phyloP scores from a whole-genome alignment of 306 rosid genomes.

The Abrus pulchellus region DNA sequence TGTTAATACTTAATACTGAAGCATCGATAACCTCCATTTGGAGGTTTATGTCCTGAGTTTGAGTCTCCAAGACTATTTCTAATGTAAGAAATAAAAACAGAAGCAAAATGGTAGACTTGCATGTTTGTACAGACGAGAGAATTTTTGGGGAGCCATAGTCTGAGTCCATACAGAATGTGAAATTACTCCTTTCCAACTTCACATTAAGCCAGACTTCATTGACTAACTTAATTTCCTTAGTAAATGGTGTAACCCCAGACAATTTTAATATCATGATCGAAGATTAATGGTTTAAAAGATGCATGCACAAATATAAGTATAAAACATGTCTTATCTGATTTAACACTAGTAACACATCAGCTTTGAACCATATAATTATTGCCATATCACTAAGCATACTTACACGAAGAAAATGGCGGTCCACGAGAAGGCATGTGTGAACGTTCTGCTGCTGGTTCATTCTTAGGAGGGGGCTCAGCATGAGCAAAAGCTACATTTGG shows the following conservation, averaged over 20 bases:
- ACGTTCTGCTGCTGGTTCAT: conserved; percentile 51
- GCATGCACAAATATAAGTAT: neutral
- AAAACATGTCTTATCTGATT: conserved; percentile 1
- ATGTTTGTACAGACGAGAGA: neutral
- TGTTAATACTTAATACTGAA: neutral
- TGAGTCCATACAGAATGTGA: conserved; percentile 4
- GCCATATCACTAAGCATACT: conserved; percentile 54
- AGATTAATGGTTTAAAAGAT: conserved; percentile 14
- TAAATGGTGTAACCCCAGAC: conserved; percentile 12
- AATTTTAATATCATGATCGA: neutral
- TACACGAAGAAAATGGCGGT: conserved; percentile 64
- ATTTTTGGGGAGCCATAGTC: neutral
- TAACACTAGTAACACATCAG: conserved; percentile 1
- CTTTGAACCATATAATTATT: conserved; percentile 37
- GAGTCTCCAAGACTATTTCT: conserved; percentile 15
- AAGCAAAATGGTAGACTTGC: conserved; percentile 16
- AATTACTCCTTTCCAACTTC: conserved; percentile 15
- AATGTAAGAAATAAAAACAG: neutral
- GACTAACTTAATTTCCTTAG: conserved; percentile 29
- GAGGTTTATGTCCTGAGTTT: neutral
- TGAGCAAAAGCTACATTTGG: conserved; percentile 81
- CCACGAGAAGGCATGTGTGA: conserved; percentile 47
- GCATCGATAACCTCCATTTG: neutral
- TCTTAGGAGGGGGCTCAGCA: conserved; percentile 75
- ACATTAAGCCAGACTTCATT: conserved; percentile 22